Conservation (phyloP, 768 basidiomycete species). For the Auriscalpium vulgare region DNA sequence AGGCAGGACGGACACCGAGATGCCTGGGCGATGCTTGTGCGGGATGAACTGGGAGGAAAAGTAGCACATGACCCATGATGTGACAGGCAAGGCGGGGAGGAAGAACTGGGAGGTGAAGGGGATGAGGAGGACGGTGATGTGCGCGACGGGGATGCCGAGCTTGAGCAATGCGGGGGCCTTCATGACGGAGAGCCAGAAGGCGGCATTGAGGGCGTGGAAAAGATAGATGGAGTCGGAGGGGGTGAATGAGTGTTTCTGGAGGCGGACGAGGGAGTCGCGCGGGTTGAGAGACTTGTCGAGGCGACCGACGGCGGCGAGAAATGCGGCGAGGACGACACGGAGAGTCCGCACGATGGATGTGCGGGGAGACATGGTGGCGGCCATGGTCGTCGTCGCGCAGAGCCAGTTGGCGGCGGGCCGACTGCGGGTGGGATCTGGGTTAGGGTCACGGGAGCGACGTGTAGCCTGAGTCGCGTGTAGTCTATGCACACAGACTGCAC, state of each 20-base stretch:
- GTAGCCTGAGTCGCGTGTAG: no score
- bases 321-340: conserved; percentile 30
- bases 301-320: conserved; percentile 54
- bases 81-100: conserved; percentile 78
- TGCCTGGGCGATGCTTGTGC: conserved; percentile 60
- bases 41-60: conserved; percentile 88
- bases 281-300: conserved; percentile 78
- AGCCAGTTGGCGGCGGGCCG: no score
- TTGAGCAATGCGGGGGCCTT: conserved; percentile 60
- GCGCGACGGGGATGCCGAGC: conserved; percentile 68
- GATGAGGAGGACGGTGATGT: conserved; percentile 59
- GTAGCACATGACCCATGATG: conserved; percentile 80
- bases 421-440: no score
- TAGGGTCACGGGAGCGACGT: no score
- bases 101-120: conserved; percentile 90
- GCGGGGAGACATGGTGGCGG: conserved; percentile 5
- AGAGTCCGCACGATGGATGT: neutral
- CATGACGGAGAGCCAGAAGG: conserved; percentile 73
- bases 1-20: conserved; percentile 89
- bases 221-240: conserved; percentile 54
- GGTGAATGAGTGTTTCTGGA: conserved; percentile 50
- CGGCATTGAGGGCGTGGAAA: conserved; percentile 52
- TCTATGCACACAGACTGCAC: no score
- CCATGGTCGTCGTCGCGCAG: no score
- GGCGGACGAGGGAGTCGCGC: conserved; percentile 48